Base-by-base conservation (phyloP, 768 basidiomycete genomes). In the Tremella yokohamensis region DNA sequence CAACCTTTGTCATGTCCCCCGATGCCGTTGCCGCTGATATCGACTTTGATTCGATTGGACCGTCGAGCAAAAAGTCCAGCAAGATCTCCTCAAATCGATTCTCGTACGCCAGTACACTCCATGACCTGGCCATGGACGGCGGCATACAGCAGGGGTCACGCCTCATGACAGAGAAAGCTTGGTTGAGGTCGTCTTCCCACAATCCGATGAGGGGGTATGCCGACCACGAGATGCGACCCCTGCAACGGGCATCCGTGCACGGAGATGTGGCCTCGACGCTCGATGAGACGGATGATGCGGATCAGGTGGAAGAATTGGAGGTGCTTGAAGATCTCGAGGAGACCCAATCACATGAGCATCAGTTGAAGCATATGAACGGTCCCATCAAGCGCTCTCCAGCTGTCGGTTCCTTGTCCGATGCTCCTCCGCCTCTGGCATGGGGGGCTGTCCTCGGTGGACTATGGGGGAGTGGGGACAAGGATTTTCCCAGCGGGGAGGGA, bases 71-170 rank as follows among this genome's bases (percentile, higher is more conserved):
- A 18, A n/a, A 45, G 22, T 18, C n/a, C 6, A 18, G n/a, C 42
- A 22, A 45, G 4, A 22, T 22, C 22, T n/a, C 42, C n/a, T 45
- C 42, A 8, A 45, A 15, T n/a, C 49, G 68, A 19, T 66, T 62
- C 42, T 68, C 66, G n/a, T 71, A 64, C 47, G 69, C 69, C 11
- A 59, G 56, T 22, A 61, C 57, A 8, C 19, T 71, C 22, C 69
- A 71, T 49, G 66, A 71, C 51, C 57, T 68, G 12, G 69, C 64
- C 1, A 18, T 63, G 4, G 64, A 62, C 16, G 62, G 58, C 3
- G 67, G 58, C 4, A 8, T 58, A 2, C 47, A 56, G 39, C 58
- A 53, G 19, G 67, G 63, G 8, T 37, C 20, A 11, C 39, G 54
- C 19, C 25, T 69, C 19, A 65, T 69, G 64, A 56, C 22, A 13